Evolutionary conservation across 2,329 filamentous ascomycete species (phyloP).

Genomic region (Epichloe aotearoae): DNA sequence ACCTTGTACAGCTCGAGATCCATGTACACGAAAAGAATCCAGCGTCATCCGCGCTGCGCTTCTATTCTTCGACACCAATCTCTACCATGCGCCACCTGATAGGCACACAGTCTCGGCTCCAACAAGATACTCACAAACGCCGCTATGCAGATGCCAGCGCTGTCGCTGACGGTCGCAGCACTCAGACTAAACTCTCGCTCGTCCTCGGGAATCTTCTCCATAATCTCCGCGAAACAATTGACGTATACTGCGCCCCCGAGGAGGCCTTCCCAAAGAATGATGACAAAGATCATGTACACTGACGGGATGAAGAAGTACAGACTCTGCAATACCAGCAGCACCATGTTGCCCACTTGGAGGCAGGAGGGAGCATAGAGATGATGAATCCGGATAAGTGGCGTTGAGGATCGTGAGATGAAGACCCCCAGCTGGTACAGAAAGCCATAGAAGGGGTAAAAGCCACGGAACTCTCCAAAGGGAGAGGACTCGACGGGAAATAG

Average conservation of each 20-base stretch:
- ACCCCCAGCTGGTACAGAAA: slow-evolving; percentile 88
- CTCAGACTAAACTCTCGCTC: slow-evolving; percentile 87
- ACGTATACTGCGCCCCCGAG: slow-evolving; percentile 89
- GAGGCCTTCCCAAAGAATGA: slow-evolving; percentile 91
- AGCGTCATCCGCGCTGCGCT: slow-evolving; percentile 11
- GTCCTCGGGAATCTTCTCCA: slow-evolving; percentile 60
- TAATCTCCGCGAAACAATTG: slow-evolving; percentile 89
- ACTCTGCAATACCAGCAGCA: slow-evolving; percentile 61
- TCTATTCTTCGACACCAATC: slow-evolving; percentile 54
- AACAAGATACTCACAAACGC: slow-evolving; percentile 72
- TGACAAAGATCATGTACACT: slow-evolving; percentile 71
- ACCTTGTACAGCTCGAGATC: not conserved
- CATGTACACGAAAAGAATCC: not conserved
- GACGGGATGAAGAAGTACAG: slow-evolving; percentile 70
- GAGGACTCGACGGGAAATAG: slow-evolving; percentile 67
- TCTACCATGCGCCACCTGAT: slow-evolving; percentile 70
- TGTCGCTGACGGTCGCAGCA: slow-evolving; percentile 85
- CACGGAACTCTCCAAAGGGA: slow-evolving; percentile 69
- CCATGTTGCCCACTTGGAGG: slow-evolving; percentile 69
- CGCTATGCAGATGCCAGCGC: slow-evolving; percentile 77
- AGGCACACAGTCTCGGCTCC: slow-evolving; percentile 70
- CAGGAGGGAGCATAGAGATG: slow-evolving; percentile 70
- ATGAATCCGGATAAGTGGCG: slow-evolving; percentile 72
- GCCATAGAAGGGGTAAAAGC: slow-evolving; percentile 89
- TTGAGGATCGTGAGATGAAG: slow-evolving; percentile 85